These are phyloP conservation scores for Amanita jacksonii DNA, from an alignment of 768 basidiomycete genomes.

Conservation along the genomic window DNA sequence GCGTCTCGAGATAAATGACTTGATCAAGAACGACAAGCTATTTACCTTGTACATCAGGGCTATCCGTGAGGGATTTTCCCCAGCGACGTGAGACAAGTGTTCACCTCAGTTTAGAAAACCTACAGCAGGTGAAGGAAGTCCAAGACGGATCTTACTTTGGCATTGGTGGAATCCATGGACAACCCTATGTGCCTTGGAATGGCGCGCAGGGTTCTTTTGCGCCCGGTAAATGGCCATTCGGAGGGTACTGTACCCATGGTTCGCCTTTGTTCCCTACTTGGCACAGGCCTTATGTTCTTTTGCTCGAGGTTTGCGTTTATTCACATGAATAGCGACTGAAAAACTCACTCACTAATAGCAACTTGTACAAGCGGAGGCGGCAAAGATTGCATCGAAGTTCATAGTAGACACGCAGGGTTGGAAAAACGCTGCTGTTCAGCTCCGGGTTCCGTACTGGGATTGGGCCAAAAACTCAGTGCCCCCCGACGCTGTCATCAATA, in stretches of 20 bases:
- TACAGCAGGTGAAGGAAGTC: conserved; percentile 21
- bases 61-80: conserved; percentile 25
- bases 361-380: conserved; percentile 32
- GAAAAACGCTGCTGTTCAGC: conserved; percentile 22
- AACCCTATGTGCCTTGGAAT: too few relatives aligned
- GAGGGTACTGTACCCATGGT: too few relatives aligned
- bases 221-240: too few relatives aligned
- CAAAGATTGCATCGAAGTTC: conserved; percentile 33
- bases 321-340: neutral
- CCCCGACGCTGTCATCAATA: conserved; percentile 27
- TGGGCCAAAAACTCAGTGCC: conserved; percentile 33
- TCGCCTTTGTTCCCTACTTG: too few relatives aligned
- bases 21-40: conserved; percentile 31
- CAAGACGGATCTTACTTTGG: conserved; percentile 31
- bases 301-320: conserved; percentile 33
- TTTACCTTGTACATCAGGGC: conserved; percentile 46
- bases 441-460: conserved; percentile 42
- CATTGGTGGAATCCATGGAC: conserved; percentile 42
- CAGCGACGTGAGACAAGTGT: neutral
- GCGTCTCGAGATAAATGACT: conserved; percentile 34
- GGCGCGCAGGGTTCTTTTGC: too few relatives aligned
- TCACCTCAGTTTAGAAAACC: conserved; percentile 17
- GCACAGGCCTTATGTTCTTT: conserved; percentile 40
- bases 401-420: conserved; percentile 20
- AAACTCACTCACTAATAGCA: conserved; percentile 25